Base-by-base conservation (phyloP, 2,329 filamentous ascomycete genomes). In the Monilinia vaccinii-corymbosi region DNA sequence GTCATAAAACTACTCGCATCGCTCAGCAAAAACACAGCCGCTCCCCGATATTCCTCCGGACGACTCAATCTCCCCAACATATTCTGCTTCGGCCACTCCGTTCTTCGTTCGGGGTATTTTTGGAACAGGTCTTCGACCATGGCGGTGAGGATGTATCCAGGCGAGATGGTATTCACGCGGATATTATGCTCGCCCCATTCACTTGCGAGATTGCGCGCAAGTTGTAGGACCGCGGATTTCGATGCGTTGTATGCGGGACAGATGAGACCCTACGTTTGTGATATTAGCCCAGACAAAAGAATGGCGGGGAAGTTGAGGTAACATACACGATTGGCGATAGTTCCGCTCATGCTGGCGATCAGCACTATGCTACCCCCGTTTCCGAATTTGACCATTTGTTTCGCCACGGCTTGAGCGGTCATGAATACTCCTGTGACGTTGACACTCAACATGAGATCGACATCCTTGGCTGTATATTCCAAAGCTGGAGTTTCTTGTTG, bases 391-490 rank as follows among this genome's bases (percentile, higher is more conserved):
- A 84, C 76, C 80, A 89, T 85, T 72, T 94, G 87, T 59, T 86
- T 81, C 38, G 91, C 92, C n/a, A 90, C 89, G 23, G 90, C 90
- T 77, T 93, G 89, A 31, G 91, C 90, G 64, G 90, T 95, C 81
- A 92, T 84, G 75, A 91, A 89, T 32, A 81, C 85, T 14, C 91
- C 92, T n/a, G 85, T 94, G 67, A 96, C 80, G 74, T 97, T 95
- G 70, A 93, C 86, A 68, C 88, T 82, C 73, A 96, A 80, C 78
- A 96, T 89, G 73, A 85, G 82, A 71, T 91, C 84, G 71, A 84
- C 84, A 71, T 90, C 88, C 70, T 86, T 79, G 25, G 88, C 83
- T 28, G 83, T 81, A 71, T 96, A 95, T 52, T 96, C 90, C 58
- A 96, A 77, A 1, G 92, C 91, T 0, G 89, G 75, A 0, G 85